These are phyloP conservation scores for Pseudocercospora macadamiae DNA, from an alignment of 2,329 filamentous ascomycete genomes.

Conservation along the genomic window DNA sequence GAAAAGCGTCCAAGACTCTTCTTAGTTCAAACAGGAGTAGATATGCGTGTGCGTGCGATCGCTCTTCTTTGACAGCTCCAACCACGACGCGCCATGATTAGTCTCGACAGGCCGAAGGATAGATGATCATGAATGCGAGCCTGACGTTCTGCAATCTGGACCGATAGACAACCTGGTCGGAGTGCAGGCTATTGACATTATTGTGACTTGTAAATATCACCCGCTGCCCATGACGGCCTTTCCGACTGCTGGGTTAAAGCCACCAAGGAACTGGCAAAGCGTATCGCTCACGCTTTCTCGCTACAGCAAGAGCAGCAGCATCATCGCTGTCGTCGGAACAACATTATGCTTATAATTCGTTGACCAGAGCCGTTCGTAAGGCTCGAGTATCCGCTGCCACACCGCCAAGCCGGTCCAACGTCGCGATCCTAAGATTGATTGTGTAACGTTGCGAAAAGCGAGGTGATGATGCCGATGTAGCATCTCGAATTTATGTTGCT, in stretches of 20 bases:
- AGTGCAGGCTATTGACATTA: background rate
- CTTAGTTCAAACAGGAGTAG: background rate
- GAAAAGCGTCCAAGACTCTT: background rate
- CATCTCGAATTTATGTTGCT: background rate
- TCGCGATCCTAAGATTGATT: background rate
- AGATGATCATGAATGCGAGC: background rate
- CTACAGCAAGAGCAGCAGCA: background rate
- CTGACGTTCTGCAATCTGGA: background rate
- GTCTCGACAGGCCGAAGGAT: background rate
- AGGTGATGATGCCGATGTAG: background rate
- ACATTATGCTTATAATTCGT: background rate
- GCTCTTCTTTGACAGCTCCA: no score
- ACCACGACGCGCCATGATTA: no score
- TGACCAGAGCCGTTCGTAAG: background rate
- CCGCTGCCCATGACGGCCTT: background rate
- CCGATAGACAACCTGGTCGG: background rate
- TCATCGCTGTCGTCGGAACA: background rate
- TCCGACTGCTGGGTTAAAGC: background rate
- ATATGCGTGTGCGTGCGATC: background rate
- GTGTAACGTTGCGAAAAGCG: background rate
- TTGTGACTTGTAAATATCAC: background rate
- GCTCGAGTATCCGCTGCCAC: background rate
- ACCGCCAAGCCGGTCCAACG: slow-evolving; percentile 1
- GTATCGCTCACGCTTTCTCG: background rate
- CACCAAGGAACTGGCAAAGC: background rate